Evolutionary conservation across 1,139 yeast species (phyloP), one percentile per base, ranked within the genome.

Genomic region (Hansenula sp.): DNA sequence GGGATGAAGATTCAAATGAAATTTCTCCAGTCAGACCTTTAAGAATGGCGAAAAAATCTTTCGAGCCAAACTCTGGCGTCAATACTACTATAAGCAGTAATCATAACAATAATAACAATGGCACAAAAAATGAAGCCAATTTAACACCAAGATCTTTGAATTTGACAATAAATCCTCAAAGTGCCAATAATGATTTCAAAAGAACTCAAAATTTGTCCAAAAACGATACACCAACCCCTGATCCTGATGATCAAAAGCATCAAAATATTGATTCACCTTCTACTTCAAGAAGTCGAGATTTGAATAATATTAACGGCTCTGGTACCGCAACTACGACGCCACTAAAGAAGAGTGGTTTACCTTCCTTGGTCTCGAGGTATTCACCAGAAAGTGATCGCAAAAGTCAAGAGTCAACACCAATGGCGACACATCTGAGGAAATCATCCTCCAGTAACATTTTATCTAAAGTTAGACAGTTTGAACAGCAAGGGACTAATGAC

Each of bases 21-120:
- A 64, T 64, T 31, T 62, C 75, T 10, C 75, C 72, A 8, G 84
- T 76, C 2, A 71, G 83, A 56, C 85, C 85, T 0, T 66, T 81
- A 53, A 74, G 76, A 59, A 81, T 80, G 71, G 74, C 83, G 1
- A 76, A 72, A 55, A 75, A 72, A 52, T 55, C 67, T 43, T 64
- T 61, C 18, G 61, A n/a, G 47, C 53, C 5, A 16, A 25, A 38
- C 45, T 9, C 36, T 40, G n/a, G 41, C 47, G 12, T 32, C 41
- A 24, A 69, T 51, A 32, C 17, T 18, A 17, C 34, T 3, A 19
- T 24, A 16, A 13, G 4, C 8, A 24, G 5, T n/a, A n/a, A n/a
- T n/a, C n/a, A n/a, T n/a, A n/a, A n/a, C n/a, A n/a, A n/a, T n/a
- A n/a, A n/a, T n/a, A n/a, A n/a, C n/a, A n/a, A n/a, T n/a, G n/a